Evolutionary conservation across 2,329 filamentous ascomycete species (phyloP).

Genomic region (Penicillium sp.): DNA sequence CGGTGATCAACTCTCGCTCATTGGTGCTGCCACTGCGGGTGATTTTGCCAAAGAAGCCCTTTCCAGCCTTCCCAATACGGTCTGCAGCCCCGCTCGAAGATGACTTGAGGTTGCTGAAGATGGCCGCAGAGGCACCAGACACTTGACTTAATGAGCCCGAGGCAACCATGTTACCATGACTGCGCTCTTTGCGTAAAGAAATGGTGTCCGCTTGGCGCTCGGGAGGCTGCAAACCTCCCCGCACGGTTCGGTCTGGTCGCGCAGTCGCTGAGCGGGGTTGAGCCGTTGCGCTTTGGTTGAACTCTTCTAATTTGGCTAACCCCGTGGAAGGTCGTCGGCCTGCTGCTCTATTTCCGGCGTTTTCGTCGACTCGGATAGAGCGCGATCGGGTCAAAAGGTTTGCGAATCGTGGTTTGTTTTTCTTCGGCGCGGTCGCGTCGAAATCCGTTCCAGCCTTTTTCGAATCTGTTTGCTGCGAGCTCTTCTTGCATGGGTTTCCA

Average conservation of each 20-base stretch:
- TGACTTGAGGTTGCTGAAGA: conserved; percentile 73
- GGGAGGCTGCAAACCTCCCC: conserved; percentile 62
- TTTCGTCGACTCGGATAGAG: conserved; percentile 48
- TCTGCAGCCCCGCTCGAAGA: conserved; percentile 75
- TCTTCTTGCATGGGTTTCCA: conserved; percentile 23
- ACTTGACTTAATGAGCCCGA: conserved; percentile 51
- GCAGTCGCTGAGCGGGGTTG: conserved; percentile 65
- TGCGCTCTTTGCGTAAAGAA: conserved; percentile 38
- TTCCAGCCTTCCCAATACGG: conserved; percentile 70
- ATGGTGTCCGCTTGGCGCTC: conserved; percentile 57
- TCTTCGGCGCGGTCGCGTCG: conserved; percentile 37
- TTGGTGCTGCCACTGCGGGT: conserved; percentile 70
- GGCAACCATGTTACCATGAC: conserved; percentile 43
- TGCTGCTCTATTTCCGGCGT: conserved; percentile 32
- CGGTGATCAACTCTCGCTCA: conserved; percentile 68
- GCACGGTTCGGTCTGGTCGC: conserved; percentile 68
- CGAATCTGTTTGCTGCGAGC: conserved; percentile 20
- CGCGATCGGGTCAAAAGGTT: conserved; percentile 48
- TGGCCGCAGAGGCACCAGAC: conserved; percentile 59
- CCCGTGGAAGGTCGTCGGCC: conserved; percentile 43
- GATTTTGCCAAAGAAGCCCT: conserved; percentile 79
- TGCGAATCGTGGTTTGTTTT: conserved; percentile 48
- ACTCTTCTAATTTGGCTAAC: conserved; percentile 42
- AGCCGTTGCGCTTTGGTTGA: conserved; percentile 36
- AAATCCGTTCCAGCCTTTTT: conserved; percentile 32